Evolutionary conservation across 2,329 filamentous ascomycete species (phyloP).

Genomic region (Dactylellina sp.): DNA sequence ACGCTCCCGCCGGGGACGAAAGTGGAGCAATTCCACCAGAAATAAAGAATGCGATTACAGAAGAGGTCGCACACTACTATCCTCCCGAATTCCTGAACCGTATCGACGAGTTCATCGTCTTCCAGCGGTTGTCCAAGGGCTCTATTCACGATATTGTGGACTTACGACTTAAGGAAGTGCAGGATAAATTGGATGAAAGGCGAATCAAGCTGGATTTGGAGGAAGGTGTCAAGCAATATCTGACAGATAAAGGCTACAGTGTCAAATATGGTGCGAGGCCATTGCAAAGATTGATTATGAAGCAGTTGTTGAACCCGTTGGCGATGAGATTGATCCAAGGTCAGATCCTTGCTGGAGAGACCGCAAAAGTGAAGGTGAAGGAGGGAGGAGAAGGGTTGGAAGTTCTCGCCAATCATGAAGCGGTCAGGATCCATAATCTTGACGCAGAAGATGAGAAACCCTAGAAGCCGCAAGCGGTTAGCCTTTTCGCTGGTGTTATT

Average conservation of each 20-base stretch:
- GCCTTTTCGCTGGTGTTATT: not conserved
- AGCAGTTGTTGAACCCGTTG: constrained; percentile 86
- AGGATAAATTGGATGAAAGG: constrained; percentile 83
- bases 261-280: constrained; percentile 91
- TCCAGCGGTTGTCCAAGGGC: constrained; percentile 81
- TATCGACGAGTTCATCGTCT: constrained; percentile 96
- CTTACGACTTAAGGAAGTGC: constrained; percentile 86
- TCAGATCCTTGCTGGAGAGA: constrained; percentile 79
- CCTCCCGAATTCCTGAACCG: constrained; percentile 96
- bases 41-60: constrained; percentile 84
- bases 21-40: constrained; percentile 76
- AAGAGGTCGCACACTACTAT: constrained; percentile 79
- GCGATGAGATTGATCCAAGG: constrained; percentile 94
- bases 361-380: constrained; percentile 76
- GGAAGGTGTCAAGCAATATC: constrained; percentile 81
- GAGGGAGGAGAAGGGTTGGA: constrained; percentile 72
- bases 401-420: constrained; percentile 63
- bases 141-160: constrained; percentile 93
- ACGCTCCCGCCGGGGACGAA: constrained; percentile 70
- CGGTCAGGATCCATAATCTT: constrained; percentile 22
- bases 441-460: constrained; percentile 15
- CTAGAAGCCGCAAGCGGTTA: constrained; percentile 18
- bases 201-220: constrained; percentile 81
- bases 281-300: constrained; percentile 88
- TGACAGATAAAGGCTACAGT: constrained; percentile 89